Conservation (phyloP, 345 rosid genomes). For the Lumnitzera racemosa region DNA sequence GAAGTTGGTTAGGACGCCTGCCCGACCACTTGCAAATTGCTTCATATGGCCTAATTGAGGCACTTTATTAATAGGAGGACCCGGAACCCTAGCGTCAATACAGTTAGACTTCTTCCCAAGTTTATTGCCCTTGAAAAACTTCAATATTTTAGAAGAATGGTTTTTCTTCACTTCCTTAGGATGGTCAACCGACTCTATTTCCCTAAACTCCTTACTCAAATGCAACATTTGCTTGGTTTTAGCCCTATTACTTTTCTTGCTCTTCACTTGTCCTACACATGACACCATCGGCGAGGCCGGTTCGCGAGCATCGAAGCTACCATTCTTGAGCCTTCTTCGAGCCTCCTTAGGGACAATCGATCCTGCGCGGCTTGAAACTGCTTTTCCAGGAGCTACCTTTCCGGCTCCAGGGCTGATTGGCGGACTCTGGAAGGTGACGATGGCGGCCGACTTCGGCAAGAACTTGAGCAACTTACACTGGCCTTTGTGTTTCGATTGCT, state of each 20-base stretch:
- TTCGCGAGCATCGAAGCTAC: slow-evolving; percentile 29
- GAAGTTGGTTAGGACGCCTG: slow-evolving; percentile 13
- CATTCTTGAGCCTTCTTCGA: slow-evolving; percentile 17
- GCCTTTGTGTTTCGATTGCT: slow-evolving; percentile 1
- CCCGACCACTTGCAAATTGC: slow-evolving; percentile 18
- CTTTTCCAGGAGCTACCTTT: slow-evolving; percentile 3
- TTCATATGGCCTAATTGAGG: slow-evolving; percentile 15
- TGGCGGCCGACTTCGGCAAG: slow-evolving; percentile 12
- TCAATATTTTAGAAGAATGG: not conserved
- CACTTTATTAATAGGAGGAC: not conserved
- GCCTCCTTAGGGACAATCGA: slow-evolving; percentile 29
- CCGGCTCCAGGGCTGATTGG: slow-evolving; percentile 22
- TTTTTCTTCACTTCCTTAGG: slow-evolving; percentile 10
- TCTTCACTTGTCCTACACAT: slow-evolving; percentile 32
- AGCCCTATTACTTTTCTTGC: slow-evolving; percentile 10
- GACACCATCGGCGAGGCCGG: slow-evolving; percentile 36
- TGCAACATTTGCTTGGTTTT: slow-evolving; percentile 3
- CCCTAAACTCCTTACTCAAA: not conserved
- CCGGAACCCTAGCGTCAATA: not conserved
- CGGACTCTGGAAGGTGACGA: slow-evolving; percentile 19
- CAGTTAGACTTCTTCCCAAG: not conserved
- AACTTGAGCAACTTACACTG: slow-evolving; percentile 1
- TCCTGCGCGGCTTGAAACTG: not conserved
- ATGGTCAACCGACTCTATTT: not conserved
- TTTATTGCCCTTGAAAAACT: slow-evolving; percentile 4